These are phyloP conservation scores for Nissolia schottii DNA, from an alignment of 306 rosid species.

Conservation along the genomic window DNA sequence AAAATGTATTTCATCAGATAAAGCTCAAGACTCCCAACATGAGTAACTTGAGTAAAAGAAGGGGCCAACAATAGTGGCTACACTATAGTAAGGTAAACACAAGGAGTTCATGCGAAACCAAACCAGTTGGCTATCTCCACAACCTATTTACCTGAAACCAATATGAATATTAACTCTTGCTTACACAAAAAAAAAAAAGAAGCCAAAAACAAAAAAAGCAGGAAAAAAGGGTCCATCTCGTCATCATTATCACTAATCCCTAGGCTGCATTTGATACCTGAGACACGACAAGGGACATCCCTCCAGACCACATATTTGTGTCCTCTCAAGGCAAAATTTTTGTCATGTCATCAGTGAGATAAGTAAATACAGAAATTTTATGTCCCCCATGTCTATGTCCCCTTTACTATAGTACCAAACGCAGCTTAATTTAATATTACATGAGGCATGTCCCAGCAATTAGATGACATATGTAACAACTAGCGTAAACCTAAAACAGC, in stretches of 20 bases:
- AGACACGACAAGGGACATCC: background rate
- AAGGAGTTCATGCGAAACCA: slow-evolving; percentile 14
- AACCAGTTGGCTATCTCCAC: slow-evolving; percentile 24
- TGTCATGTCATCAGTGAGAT: no score
- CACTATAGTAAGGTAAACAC: slow-evolving; percentile 8
- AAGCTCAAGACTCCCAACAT: slow-evolving; percentile 25
- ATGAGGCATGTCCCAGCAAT: no score
- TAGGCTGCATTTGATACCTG: background rate
- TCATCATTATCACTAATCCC: background rate
- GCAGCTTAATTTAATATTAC: no score
- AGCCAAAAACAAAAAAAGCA: background rate
- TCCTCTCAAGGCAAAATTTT: no score
- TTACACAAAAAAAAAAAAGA: background rate
- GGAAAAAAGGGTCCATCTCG: background rate
- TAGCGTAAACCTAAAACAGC: background rate
- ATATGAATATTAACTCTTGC: slow-evolving; percentile 8
- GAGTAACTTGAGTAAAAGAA: slow-evolving; percentile 26
- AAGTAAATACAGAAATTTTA: no score
- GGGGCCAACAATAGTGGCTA: slow-evolving; percentile 14
- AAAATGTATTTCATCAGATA: slow-evolving; percentile 33
- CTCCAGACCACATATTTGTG: no score
- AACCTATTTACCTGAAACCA: slow-evolving; percentile 33
- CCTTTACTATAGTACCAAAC: no score
- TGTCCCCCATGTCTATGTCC: no score
- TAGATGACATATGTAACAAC: background rate